Conservation (phyloP, 1,284 basidiomycete species). For the Ganoderma resinaceum region DNA sequence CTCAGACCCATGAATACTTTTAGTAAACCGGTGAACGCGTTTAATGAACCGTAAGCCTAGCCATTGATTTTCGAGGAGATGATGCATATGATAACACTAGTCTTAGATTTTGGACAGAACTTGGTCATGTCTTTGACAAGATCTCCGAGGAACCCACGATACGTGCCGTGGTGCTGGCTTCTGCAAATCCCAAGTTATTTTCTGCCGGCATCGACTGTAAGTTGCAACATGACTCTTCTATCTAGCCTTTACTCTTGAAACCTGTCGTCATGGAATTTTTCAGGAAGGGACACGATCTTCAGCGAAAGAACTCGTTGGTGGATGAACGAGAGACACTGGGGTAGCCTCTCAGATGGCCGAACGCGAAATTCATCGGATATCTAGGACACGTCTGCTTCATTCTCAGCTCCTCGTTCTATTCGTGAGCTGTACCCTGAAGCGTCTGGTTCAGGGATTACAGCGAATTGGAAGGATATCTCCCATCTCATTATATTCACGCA, state of each 20-base stretch:
- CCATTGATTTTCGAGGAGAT: not conserved
- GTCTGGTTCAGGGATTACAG: too few species aligned
- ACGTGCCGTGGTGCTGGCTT: conserved; percentile 77
- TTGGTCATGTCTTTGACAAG: conserved; percentile 66
- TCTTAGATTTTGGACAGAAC: conserved; percentile 76
- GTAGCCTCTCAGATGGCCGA: too few species aligned
- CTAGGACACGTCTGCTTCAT: too few species aligned
- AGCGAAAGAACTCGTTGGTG: too few species aligned
- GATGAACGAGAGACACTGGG: too few species aligned
- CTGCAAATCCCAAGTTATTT: conserved; percentile 73
- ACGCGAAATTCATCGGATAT: too few species aligned
- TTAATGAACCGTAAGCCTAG: conserved; percentile 59
- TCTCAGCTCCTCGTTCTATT: too few species aligned
- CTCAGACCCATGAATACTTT: not conserved
- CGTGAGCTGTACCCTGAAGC: too few species aligned
- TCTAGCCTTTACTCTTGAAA: too few species aligned
- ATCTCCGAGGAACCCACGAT: conserved; percentile 64
- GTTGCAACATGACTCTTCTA: conserved; percentile 41
- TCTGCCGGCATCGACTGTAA: conserved; percentile 84
- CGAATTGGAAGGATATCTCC: too few species aligned
- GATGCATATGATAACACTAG: not conserved
- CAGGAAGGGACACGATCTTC: too few species aligned
- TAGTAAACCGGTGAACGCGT: conserved; percentile 82
- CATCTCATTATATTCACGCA: too few species aligned
- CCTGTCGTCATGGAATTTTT: not conserved